Conservation (phyloP, 495 filamentous ascomycete species). For the Neurospora sp. region DNA sequence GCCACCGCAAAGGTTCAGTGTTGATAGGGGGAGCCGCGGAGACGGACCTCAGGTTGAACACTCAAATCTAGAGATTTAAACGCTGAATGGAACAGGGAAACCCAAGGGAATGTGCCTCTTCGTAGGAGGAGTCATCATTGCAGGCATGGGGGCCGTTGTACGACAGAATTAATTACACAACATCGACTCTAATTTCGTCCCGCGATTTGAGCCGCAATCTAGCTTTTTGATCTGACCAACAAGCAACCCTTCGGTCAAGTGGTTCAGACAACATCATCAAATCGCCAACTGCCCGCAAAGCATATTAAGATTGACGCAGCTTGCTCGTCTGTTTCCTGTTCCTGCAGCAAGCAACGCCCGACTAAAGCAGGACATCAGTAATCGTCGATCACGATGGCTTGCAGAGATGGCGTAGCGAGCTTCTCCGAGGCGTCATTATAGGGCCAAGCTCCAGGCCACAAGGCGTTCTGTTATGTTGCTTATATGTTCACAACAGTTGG, state of each 20-base stretch:
- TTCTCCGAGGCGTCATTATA: not conserved
- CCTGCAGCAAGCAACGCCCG: conserved; percentile 10
- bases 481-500: not conserved
- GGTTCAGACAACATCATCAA: not conserved
- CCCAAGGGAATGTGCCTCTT: not conserved
- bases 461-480: not conserved
- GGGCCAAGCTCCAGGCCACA: not conserved
- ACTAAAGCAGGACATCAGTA: not conserved
- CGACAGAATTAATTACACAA: not conserved
- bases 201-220: not conserved
- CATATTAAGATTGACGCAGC: not conserved
- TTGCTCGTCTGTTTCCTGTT: conserved; percentile 8
- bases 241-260: not conserved
- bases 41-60: not conserved
- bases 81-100: not conserved
- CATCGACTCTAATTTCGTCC: not conserved
- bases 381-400: not conserved
- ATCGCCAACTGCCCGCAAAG: not conserved
- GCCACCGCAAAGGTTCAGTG: not conserved
- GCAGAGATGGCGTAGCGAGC: not conserved
- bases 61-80: not conserved
- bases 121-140: not conserved
- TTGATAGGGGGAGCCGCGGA: not conserved
- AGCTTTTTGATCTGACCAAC: not conserved
- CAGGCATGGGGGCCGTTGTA: not conserved